Evolutionary conservation across 2,329 filamentous ascomycete species (phyloP), one percentile per base, ranked within the genome.

Genomic region (Dactylellina parvicollis): DNA sequence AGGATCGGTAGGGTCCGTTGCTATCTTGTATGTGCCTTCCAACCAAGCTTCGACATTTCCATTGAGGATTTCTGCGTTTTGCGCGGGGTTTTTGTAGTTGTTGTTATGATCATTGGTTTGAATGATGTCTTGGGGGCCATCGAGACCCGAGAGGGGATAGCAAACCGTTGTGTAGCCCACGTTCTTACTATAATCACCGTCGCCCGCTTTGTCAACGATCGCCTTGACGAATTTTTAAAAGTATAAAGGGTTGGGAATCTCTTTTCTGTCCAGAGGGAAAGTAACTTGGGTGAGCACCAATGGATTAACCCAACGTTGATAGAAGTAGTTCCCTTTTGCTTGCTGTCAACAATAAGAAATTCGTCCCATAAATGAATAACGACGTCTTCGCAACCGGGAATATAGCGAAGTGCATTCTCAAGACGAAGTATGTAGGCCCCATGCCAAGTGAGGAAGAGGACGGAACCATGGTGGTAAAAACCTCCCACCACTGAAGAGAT

Each of bases 401-500:
- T 59, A 9, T 50, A 55, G 9, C 67, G 74, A 28, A 75, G 52
- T 22, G 74, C 74, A 16, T 75, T 42, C 64, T 80, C 79, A 2
- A 79, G 65, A 1, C 69, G 69, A 1, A 74, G 40, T 8, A 79
- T 57, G 44, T 79, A 79, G 10, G 77, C 78, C 18, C 79, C 75
- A 60, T 80, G 79, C 78, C 78, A 79, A 14, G 78, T 79, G 2
- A 78, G 77, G 56, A 78, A 79, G 5, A 78, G 70, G 26, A 78
- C 67, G 49, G 77, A 79, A n/a, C 61, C 76, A 52, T 80, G 79
- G 26, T 78, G 70, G 75, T 79, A 80, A 52, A 77, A 80, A 0
- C 78, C 79, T 4, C 78, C 77, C 78, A 79, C 77, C 77, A 79
- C 1, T 65, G 12, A 1, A 61, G 52, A 34, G 75, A 74, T 3